Conservation (phyloP, 2,329 filamentous ascomycete species). For the Zasmidium cellare region DNA sequence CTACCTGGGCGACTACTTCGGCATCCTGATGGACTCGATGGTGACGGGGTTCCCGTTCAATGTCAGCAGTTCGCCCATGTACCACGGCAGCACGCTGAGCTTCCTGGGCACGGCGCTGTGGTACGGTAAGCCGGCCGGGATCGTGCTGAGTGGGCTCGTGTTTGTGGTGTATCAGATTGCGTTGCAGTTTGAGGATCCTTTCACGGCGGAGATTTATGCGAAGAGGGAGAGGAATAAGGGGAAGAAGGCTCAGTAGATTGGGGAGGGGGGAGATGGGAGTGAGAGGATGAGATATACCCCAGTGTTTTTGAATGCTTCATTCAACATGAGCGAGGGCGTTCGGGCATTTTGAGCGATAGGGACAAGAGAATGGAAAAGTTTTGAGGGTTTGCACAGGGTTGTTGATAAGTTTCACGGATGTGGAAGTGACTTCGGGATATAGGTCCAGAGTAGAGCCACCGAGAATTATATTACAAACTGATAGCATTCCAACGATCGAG, state of each 20-base stretch:
- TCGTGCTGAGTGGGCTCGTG: conserved; percentile 74
- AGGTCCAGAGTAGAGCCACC: too few species aligned
- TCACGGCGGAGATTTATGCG: conserved; percentile 88
- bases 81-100: conserved; percentile 88
- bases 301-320: conserved; percentile 23
- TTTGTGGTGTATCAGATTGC: conserved; percentile 77
- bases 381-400: neutral
- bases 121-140: conserved; percentile 82
- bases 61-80: conserved; percentile 89
- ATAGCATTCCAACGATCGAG: too few species aligned
- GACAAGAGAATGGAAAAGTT: conserved; percentile 1
- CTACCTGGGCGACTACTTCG: conserved; percentile 97
- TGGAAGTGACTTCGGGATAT: neutral
- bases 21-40: conserved; percentile 92
- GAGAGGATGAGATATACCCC: conserved; percentile 25
- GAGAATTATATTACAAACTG: too few species aligned
- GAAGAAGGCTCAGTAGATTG: conserved; percentile 15
- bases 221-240: conserved; percentile 61
- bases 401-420: too few species aligned
- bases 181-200: conserved; percentile 86
- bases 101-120: conserved; percentile 86
- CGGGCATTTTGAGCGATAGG: conserved; percentile 1
- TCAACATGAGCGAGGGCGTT: conserved; percentile 33
- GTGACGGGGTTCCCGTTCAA: conserved; percentile 97
- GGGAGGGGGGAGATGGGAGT: conserved; percentile 6